Evolutionary conservation across 1,284 basidiomycete genomes (phyloP).

Genomic region (Fomitopsis betulina): DNA sequence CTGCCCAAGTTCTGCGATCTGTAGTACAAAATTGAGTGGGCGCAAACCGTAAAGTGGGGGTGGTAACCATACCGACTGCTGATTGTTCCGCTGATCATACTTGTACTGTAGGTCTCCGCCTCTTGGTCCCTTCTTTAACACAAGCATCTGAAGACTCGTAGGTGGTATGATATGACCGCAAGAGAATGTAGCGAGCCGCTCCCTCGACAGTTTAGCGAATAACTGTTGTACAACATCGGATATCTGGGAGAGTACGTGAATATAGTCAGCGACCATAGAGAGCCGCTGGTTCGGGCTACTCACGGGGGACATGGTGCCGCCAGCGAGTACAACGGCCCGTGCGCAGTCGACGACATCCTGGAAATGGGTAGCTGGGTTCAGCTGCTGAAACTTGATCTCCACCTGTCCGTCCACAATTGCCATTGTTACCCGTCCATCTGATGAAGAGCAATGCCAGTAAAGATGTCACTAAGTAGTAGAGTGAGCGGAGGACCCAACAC

Average conservation of each 20-base stretch:
- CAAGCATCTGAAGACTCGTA: conserved; percentile 75
- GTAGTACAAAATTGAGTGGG: neutral
- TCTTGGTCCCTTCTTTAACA: conserved; percentile 75
- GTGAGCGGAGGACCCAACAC: neutral
- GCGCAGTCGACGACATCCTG: conserved; percentile 77
- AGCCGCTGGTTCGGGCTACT: conserved; percentile 11
- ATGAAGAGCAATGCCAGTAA: neutral
- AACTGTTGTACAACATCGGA: conserved; percentile 86
- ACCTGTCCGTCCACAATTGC: conserved; percentile 45
- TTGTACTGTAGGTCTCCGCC: conserved; percentile 82
- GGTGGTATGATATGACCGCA: conserved; percentile 92
- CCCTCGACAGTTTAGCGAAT: conserved; percentile 62
- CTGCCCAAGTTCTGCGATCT: conserved; percentile 86
- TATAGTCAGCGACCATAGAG: too few relatives aligned
- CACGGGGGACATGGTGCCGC: conserved; percentile 97
- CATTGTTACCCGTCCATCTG: conserved; percentile 66
- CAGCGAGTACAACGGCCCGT: conserved; percentile 83
- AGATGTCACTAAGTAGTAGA: neutral
- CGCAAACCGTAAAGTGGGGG: neutral
- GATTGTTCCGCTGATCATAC: conserved; percentile 72
- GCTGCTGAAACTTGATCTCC: conserved; percentile 85
- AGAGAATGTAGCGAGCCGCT: conserved; percentile 75
- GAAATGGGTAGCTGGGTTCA: conserved; percentile 93
- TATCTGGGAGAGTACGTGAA: conserved; percentile 48
- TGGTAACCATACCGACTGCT: conserved; percentile 47